A percentile compares a stretch with the other conserved stretches of the same genome.
Conservation (phyloP, 2,329 filamentous ascomycete species). For the Byssoonygena ceratinophila region DNA sequence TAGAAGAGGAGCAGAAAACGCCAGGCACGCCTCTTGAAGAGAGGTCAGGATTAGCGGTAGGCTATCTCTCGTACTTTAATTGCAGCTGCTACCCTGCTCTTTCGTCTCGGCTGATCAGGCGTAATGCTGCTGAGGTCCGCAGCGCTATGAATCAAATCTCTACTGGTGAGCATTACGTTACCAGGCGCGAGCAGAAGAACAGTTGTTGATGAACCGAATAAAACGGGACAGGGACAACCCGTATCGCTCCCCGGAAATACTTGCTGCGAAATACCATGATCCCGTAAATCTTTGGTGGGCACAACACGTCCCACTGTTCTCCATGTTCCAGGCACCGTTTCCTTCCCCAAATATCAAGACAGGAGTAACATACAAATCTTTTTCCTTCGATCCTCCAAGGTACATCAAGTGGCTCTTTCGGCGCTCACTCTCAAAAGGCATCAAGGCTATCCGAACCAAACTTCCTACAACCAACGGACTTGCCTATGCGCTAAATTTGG, state of each 20-base stretch:
- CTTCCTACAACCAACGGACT: constrained; percentile 25
- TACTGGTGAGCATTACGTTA: constrained; percentile 14
- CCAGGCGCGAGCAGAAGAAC: background rate
- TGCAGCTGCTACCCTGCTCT: too few relatives aligned
- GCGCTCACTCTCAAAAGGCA: constrained; percentile 22
- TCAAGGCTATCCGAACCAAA: constrained; percentile 21
- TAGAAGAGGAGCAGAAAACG: constrained; percentile 23
- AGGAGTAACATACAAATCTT: constrained; percentile 26
- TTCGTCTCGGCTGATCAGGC: too few relatives aligned
- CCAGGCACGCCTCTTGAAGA: constrained; percentile 20
- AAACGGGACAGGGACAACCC: too few relatives aligned
- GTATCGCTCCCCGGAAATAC: constrained; percentile 4
- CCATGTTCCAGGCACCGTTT: constrained; percentile 16
- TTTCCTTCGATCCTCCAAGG: constrained; percentile 30
- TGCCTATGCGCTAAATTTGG: constrained; percentile 21
- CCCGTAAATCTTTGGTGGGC: constrained; percentile 31
- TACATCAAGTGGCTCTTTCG: constrained; percentile 32
- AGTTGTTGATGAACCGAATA: background rate
- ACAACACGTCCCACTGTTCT: constrained; percentile 28
- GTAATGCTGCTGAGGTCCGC: too few relatives aligned
- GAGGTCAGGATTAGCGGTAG: constrained; percentile 17
- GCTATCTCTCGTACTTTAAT: background rate
- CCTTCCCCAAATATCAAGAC: constrained; percentile 18
- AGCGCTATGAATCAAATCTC: constrained; percentile 15
- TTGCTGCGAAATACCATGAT: background rate